Base-by-base conservation (phyloP, 192 early-diverging fungal genomes). In the Gaertneriomyces semiglobifer region DNA sequence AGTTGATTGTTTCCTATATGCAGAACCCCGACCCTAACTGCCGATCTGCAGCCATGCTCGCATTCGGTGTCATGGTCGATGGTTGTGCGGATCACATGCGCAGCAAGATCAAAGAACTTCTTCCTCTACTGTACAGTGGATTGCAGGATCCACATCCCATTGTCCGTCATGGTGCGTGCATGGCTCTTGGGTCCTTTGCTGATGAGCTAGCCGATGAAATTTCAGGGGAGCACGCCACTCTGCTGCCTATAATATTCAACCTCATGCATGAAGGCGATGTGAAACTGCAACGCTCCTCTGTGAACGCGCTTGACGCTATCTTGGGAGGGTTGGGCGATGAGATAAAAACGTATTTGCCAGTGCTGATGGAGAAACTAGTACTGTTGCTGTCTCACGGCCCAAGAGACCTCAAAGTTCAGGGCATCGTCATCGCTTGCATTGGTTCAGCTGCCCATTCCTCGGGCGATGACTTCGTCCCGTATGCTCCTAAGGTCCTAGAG, bases 361-460 rank as follows among this genome's bases (percentile, higher is more conserved):
- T 81, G 56, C 66, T 96, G 14, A 92, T 94, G 89, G 82, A 90
- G 65, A 91, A 88, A 66, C 77, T 96, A 42, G 71, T 92, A 9
- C 74, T 81, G 44, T 80, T 95, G 62, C 79, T 93, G 65, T 69
- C 80, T 40, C 79, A 74, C 40, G 5, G 2, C 16, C 25, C 25
- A 33, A 33, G 25, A 33, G 25, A 33, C 25, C 25, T 33, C 25
- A 88, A 91, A 62, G 84, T 92, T 51, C 88, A 88, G 69, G 88
- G 86, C 10, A 85, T 88, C 41, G 91, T 91, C 20, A 82, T 88
- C 20, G 90, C 88, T 18, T 92, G 92, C 18, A 88, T 96, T 57
- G 94, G 94, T 12, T 92, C 90, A 59, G 90, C 91, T 12, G 94
- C 94, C n/a, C 88, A 93, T 77, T 87, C 93, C 42, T 84, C 92